Percentiles rank a stretch among this genome's conserved stretches.
These are phyloP conservation scores for Cryptococcus deneoformans DNA, from an alignment of 1,284 basidiomycete species.

Conservation along the genomic window DNA sequence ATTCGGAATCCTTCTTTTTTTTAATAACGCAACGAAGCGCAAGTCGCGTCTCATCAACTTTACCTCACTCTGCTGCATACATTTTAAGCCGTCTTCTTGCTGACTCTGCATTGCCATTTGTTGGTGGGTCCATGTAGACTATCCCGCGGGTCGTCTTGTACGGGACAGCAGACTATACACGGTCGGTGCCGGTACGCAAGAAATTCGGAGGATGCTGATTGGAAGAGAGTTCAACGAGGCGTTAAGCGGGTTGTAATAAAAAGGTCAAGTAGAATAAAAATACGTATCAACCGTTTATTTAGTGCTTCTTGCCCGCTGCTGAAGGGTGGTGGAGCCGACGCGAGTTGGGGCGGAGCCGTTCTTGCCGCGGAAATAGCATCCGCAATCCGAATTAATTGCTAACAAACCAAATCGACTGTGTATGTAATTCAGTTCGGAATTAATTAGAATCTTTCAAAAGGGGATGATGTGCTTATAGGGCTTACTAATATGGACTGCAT, in stretches of 20 bases:
- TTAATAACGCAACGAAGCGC: too few relatives aligned
- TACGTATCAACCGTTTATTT: too few relatives aligned
- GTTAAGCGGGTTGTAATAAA: slow-evolving; percentile 6
- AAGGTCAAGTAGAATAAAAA: neutral
- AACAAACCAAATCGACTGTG: too few relatives aligned
- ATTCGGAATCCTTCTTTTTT: too few relatives aligned
- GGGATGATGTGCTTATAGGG: too few relatives aligned
- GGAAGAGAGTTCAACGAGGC: slow-evolving; percentile 80
- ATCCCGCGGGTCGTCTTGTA: slow-evolving; percentile 78
- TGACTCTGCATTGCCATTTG: neutral
- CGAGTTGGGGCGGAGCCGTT: neutral
- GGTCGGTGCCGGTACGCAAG: slow-evolving; percentile 88
- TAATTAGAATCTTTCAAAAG: too few relatives aligned
- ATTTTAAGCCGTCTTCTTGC: neutral
- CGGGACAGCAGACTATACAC: slow-evolving; percentile 82
- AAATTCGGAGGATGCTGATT: slow-evolving; percentile 85
- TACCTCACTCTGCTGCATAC: neutral
- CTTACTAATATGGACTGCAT: too few relatives aligned
- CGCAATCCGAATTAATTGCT: too few relatives aligned
- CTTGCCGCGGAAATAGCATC: too few relatives aligned
- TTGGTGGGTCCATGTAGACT: slow-evolving; percentile 57
- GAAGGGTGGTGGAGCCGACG: neutral
- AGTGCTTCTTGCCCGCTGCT: too few relatives aligned
- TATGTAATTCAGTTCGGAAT: too few relatives aligned
- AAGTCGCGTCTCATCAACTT: too few relatives aligned